These are phyloP conservation scores for Ricinus communis DNA, from an alignment of 345 rosid species.

Conservation along the genomic window DNA sequence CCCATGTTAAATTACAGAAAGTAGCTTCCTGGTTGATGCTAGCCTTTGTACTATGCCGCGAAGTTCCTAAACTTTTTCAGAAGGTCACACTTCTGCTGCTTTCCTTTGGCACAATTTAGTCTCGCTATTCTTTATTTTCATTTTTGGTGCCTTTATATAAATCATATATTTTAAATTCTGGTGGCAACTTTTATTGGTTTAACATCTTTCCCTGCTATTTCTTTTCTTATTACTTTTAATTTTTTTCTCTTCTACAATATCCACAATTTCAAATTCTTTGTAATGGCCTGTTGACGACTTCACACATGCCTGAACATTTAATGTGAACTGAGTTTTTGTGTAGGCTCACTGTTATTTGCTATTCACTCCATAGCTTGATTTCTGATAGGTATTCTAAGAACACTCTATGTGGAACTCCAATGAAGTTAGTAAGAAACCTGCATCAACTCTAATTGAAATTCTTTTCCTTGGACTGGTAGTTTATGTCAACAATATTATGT, in stretches of 20 bases:
- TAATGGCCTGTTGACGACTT: background rate
- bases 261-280: background rate
- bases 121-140: conserved; percentile 1
- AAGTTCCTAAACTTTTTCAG: conserved; percentile 67
- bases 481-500: no score
- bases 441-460: no score
- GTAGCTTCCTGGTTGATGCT: conserved; percentile 64
- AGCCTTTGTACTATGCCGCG: conserved; percentile 79
- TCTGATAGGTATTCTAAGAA: no score
- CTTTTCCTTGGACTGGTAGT: no score
- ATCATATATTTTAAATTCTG: background rate
- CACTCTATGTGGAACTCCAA: no score
- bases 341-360: no score
- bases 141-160: background rate
- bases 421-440: no score
- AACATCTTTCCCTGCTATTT: no score
- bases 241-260: background rate
- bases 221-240: background rate
- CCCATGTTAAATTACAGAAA: conserved; percentile 46
- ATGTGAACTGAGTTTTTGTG: background rate
- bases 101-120: background rate
- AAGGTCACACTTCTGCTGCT: conserved; percentile 52
- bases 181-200: background rate
- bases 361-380: no score
- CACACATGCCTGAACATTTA: background rate